These are phyloP conservation scores for Geum urbanum DNA, from an alignment of 306 rosid genomes.

Conservation along the genomic window DNA sequence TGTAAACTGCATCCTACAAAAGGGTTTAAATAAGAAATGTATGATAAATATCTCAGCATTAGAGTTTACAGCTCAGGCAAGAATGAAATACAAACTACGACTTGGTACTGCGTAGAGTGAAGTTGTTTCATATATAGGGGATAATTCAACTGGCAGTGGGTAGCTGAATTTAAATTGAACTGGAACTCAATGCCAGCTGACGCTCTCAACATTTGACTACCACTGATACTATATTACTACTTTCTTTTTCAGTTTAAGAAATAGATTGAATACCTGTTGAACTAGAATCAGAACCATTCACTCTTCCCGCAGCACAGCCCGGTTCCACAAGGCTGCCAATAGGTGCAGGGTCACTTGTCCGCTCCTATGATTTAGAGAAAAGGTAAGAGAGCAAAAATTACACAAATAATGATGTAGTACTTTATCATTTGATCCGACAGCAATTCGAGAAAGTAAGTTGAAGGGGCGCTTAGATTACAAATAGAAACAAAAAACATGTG, in stretches of 20 bases:
- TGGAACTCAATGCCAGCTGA: neutral
- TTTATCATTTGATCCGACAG: neutral
- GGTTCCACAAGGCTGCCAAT: conserved; percentile 39
- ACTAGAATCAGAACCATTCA: conserved; percentile 39
- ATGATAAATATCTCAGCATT: neutral
- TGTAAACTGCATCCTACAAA: conserved; percentile 4
- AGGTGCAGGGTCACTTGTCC: conserved; percentile 34
- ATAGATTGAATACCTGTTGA: conserved; percentile 37
- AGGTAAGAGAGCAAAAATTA: conserved; percentile 26
- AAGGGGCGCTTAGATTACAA: neutral
- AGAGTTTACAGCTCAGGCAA: neutral
- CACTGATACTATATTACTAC: neutral
- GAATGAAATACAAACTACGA: neutral
- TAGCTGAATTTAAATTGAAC: neutral
- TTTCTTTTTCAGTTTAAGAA: neutral
- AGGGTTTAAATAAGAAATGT: neutral
- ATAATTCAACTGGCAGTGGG: neutral
- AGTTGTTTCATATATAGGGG: neutral
- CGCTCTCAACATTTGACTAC: neutral
- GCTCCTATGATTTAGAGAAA: conserved; percentile 47
- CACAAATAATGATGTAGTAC: conserved; percentile 12
- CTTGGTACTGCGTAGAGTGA: neutral
- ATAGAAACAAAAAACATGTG: neutral
- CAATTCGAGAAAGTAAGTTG: neutral
- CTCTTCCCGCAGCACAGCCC: conserved; percentile 34